phyloP scores from a whole-genome alignment of 2,329 filamentous ascomycete genomes.

The Talaromyces sp. region DNA sequence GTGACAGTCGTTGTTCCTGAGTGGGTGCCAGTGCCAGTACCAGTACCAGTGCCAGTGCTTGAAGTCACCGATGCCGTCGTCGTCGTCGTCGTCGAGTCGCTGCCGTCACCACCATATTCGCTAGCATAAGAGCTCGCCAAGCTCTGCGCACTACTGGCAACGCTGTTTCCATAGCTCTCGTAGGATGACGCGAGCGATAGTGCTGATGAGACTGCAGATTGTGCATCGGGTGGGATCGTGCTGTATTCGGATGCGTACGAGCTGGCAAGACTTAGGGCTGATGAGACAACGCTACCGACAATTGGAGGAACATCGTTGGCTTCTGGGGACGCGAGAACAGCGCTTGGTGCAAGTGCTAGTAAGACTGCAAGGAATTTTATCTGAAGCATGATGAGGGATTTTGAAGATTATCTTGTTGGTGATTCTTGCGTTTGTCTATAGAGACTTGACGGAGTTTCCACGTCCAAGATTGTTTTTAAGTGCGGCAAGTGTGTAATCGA shows the following conservation, averaged over 20 bases:
- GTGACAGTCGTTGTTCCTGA: neutral
- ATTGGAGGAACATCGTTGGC: slow-evolving; percentile 12
- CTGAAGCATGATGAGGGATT: neutral
- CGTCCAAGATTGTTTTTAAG: neutral
- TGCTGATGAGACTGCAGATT: slow-evolving; percentile 12
- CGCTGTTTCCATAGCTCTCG: slow-evolving; percentile 13
- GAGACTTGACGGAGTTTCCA: too few relatives aligned
- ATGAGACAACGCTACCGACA: slow-evolving; percentile 8
- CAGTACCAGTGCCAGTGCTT: neutral
- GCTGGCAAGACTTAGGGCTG: slow-evolving; percentile 12
- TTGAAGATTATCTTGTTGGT: neutral
- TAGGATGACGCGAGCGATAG: slow-evolving; percentile 17
- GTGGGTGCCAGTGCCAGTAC: neutral
- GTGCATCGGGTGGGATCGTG: slow-evolving; percentile 15
- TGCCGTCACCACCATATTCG: slow-evolving; percentile 8
- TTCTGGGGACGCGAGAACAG: slow-evolving; percentile 5
- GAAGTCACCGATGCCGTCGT: neutral
- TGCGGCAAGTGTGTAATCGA: neutral
- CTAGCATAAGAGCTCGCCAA: slow-evolving; percentile 15
- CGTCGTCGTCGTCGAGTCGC: slow-evolving; percentile 2
- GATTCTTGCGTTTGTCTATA: neutral
- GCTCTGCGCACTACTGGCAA: slow-evolving; percentile 7
- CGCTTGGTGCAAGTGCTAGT: neutral
- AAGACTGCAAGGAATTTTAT: neutral
- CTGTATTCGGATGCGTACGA: slow-evolving; percentile 19